These are phyloP conservation scores for Exophiala lecanii-corni DNA, from an alignment of 2,329 filamentous ascomycete species.

Conservation along the genomic window DNA sequence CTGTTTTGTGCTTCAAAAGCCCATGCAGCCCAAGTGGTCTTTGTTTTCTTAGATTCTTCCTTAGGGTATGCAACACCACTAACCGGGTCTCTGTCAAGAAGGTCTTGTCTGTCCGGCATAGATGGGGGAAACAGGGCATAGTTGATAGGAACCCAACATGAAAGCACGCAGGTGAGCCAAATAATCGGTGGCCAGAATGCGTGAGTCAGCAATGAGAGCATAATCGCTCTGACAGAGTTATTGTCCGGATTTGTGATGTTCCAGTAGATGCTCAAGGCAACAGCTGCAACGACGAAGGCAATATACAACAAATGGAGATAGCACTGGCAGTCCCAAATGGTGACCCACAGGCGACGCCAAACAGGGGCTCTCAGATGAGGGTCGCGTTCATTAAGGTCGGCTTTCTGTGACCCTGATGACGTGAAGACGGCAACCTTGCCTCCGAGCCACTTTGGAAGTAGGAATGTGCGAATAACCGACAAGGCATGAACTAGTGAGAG, in stretches of 20 bases:
- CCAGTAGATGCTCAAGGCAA: slow-evolving; percentile 11
- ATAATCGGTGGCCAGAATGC: slow-evolving; percentile 56
- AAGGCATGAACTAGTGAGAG: slow-evolving; percentile 32
- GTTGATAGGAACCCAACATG: slow-evolving; percentile 49
- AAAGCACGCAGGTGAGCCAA: slow-evolving; percentile 47
- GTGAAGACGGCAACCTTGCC: slow-evolving; percentile 51
- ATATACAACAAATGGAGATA: slow-evolving; percentile 49
- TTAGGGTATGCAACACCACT: slow-evolving; percentile 40
- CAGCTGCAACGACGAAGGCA: slow-evolving; percentile 43
- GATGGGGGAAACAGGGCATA: slow-evolving; percentile 55
- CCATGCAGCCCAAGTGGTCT: slow-evolving; percentile 9
- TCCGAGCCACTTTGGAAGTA: slow-evolving; percentile 53
- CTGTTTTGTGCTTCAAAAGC: slow-evolving; percentile 13
- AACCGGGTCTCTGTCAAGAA: slow-evolving; percentile 47
- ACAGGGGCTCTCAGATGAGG: slow-evolving; percentile 31
- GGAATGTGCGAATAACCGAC: slow-evolving; percentile 48
- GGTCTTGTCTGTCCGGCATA: slow-evolving; percentile 50
- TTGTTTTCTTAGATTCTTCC: slow-evolving; percentile 13
- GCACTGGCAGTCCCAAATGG: slow-evolving; percentile 49
- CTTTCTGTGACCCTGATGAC: slow-evolving; percentile 50
- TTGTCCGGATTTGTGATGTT: slow-evolving; percentile 32
- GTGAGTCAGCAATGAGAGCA: slow-evolving; percentile 50
- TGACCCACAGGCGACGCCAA: slow-evolving; percentile 45
- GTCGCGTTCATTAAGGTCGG: slow-evolving; percentile 52
- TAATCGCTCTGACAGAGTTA: slow-evolving; percentile 30